Conservation (phyloP, 148 eudicot genomes). For the Linanthus parryae region DNA sequence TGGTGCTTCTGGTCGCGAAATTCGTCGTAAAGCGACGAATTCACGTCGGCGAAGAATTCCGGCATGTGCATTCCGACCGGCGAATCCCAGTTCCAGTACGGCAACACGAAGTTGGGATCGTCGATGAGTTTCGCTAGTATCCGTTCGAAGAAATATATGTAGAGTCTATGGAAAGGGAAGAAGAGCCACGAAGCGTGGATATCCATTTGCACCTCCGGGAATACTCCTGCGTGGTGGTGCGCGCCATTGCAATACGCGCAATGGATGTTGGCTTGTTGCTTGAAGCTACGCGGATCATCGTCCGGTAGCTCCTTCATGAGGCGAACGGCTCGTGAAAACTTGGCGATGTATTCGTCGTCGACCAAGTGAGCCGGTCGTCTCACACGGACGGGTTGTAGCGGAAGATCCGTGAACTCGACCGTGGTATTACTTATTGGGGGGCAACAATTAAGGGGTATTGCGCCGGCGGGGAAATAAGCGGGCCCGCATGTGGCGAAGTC, state of each 20-base stretch:
- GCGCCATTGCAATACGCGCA: conserved; percentile 92
- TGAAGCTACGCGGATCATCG: conserved; percentile 68
- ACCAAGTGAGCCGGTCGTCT: too few species aligned
- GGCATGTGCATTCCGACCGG: conserved; percentile 57
- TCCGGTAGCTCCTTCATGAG: conserved; percentile 71
- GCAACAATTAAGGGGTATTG: too few species aligned
- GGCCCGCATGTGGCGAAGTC: too few species aligned
- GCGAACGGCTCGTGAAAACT: conserved; percentile 37
- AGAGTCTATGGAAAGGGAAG: conserved; percentile 68
- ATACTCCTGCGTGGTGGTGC: conserved; percentile 69
- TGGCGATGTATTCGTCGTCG: too few species aligned
- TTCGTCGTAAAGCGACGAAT: conserved; percentile 32
- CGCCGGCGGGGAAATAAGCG: too few species aligned
- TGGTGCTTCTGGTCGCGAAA: conserved; percentile 45
- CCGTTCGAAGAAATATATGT: conserved; percentile 56
- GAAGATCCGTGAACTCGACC: too few species aligned
- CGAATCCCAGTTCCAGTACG: conserved; percentile 73
- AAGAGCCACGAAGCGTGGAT: too few species aligned
- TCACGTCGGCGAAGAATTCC: conserved; percentile 23
- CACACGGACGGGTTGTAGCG: too few species aligned
- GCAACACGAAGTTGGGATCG: conserved; percentile 66
- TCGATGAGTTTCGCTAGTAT: conserved; percentile 44
- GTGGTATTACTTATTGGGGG: too few species aligned
- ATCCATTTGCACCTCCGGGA: too few species aligned
- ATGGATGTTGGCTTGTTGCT: conserved; percentile 76